Evolutionary conservation across 345 rosid species (phyloP).

Genomic region (Rubroshorea leprosula): DNA sequence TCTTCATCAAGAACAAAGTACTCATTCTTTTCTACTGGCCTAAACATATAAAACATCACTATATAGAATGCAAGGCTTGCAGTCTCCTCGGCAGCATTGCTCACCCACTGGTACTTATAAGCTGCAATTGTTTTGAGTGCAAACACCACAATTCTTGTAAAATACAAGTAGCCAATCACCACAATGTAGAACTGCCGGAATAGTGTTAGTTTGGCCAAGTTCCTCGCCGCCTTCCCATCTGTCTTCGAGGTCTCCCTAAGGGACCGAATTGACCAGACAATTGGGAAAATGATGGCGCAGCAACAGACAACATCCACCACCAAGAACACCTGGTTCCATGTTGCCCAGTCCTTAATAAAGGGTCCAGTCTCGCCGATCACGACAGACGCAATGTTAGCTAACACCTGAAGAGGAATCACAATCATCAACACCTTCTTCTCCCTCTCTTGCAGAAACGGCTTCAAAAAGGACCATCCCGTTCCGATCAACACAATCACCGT

Average conservation of each 20-base stretch:
- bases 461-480: slow-evolving; percentile 96
- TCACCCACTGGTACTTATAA: slow-evolving; percentile 94
- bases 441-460: slow-evolving; percentile 90
- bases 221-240: slow-evolving; percentile 88
- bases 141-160: slow-evolving; percentile 85
- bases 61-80: slow-evolving; percentile 73
- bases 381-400: slow-evolving; percentile 80
- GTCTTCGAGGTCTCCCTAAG: slow-evolving; percentile 87
- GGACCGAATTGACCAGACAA: slow-evolving; percentile 88
- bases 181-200: slow-evolving; percentile 91
- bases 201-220: slow-evolving; percentile 74
- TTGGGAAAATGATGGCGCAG: slow-evolving; percentile 91
- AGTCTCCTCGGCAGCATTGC: slow-evolving; percentile 78
- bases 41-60: slow-evolving; percentile 84
- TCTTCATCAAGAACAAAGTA: slow-evolving; percentile 82
- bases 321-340: slow-evolving; percentile 93
- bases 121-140: slow-evolving; percentile 82
- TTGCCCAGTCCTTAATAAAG: slow-evolving; percentile 79
- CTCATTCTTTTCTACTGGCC: slow-evolving; percentile 90
- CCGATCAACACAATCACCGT: slow-evolving; percentile 93
- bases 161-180: slow-evolving; percentile 83
- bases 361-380: slow-evolving; percentile 97
- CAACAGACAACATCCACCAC: slow-evolving; percentile 88
- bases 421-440: slow-evolving; percentile 97
- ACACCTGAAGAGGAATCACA: slow-evolving; percentile 90